Conservation (phyloP, 2,329 filamentous ascomycete species). For the Hymenoscyphus fraxineus region DNA sequence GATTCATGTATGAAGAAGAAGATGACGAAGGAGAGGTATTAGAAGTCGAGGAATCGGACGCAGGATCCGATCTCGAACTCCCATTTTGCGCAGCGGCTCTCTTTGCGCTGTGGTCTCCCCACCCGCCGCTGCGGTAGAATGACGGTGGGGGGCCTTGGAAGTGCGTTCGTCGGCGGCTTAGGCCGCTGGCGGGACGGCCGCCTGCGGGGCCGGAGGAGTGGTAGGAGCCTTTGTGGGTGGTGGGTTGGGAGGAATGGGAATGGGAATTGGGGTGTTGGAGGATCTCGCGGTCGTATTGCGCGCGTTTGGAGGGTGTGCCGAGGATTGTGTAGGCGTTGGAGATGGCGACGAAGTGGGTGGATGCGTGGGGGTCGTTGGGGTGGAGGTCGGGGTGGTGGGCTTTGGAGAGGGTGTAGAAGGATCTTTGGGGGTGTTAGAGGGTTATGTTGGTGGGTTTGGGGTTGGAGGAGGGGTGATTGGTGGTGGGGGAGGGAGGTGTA, state of each 20-base stretch:
- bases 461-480: neutral
- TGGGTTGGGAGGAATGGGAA: constrained; percentile 17
- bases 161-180: constrained; percentile 69
- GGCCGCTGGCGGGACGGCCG: constrained; percentile 72
- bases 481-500: constrained; percentile 35
- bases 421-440: constrained; percentile 39
- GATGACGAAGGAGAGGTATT: neutral
- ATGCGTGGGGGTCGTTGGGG: constrained; percentile 67
- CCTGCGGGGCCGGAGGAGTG: constrained; percentile 62
- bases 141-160: constrained; percentile 85
- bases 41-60: constrained; percentile 41
- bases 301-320: constrained; percentile 67
- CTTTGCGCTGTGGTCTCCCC: constrained; percentile 63
- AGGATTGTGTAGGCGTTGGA: constrained; percentile 80
- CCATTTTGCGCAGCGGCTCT: constrained; percentile 47
- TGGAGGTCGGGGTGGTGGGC: constrained; percentile 90
- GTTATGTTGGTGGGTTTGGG: neutral
- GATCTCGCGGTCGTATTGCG: constrained; percentile 74
- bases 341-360: constrained; percentile 75
- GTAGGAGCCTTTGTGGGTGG: constrained; percentile 44
- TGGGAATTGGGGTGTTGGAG: constrained; percentile 33
- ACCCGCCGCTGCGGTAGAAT: constrained; percentile 81
- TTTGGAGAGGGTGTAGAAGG: constrained; percentile 91
- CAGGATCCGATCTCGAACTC: neutral
- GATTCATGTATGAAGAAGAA: constrained; percentile 37